phyloP scores from a whole-genome alignment of 2,329 filamentous ascomycete genomes.

The Fusarium odoratissimum region DNA sequence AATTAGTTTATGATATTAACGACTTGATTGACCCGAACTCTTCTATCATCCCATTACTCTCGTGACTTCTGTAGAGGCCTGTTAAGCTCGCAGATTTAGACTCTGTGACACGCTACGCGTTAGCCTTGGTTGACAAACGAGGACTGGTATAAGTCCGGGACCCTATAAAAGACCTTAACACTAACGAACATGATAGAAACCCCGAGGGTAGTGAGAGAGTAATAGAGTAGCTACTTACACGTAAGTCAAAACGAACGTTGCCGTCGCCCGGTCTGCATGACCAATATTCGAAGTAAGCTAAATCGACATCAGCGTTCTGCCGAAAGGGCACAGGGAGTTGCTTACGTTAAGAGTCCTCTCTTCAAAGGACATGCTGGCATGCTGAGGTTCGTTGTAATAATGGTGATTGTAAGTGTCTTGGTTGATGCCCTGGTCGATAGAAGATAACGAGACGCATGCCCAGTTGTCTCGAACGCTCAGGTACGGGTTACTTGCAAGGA shows the following conservation, averaged over 20 bases:
- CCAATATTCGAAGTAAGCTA: neutral
- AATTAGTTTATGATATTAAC: neutral
- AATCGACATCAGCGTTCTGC: fast-evolving
- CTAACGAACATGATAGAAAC: fast-evolving
- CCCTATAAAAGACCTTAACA: neutral
- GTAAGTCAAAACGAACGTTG: neutral
- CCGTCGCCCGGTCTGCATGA: neutral
- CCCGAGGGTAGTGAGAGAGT: fast-evolving
- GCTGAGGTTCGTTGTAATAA: neutral
- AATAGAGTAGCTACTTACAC: neutral
- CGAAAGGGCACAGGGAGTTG: fast-evolving
- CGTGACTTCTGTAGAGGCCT: fast-evolving
- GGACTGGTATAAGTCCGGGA: neutral
- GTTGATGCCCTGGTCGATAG: neutral
- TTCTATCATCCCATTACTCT: fast-evolving
- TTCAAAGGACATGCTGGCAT: neutral
- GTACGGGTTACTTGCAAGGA: neutral
- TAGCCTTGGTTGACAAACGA: neutral
- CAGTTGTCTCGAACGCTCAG: neutral
- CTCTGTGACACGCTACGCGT: fast-evolving
- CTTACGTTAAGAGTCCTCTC: neutral
- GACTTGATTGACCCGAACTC: fast-evolving
- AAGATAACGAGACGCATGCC: neutral
- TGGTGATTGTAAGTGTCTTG: neutral
- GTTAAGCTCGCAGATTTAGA: fast-evolving